phyloP scores from a whole-genome alignment of 2,329 filamentous ascomycete genomes.

The Fusarium goolgardi region DNA sequence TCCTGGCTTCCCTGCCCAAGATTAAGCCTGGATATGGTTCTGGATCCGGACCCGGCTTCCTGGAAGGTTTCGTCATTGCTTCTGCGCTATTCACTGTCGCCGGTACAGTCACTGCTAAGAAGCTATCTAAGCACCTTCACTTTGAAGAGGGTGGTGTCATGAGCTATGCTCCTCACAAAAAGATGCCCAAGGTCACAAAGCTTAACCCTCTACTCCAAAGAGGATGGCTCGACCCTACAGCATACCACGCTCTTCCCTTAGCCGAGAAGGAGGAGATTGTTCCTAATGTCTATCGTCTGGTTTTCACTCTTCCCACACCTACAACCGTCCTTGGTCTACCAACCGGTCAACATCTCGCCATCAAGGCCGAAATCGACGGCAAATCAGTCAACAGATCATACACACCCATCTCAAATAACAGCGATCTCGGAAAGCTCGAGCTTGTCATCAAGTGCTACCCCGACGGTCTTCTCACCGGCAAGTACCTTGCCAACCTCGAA shows the following conservation, averaged over 20 bases:
- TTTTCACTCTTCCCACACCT: conserved; percentile 60
- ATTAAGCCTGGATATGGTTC: conserved; percentile 9
- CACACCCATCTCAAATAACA: conserved; percentile 64
- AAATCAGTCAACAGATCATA: conserved; percentile 63
- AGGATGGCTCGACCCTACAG: conserved; percentile 63
- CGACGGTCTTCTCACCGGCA: conserved; percentile 61
- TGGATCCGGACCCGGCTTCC: conserved; percentile 23
- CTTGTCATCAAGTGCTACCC: conserved; percentile 65
- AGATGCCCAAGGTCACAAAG: conserved; percentile 53
- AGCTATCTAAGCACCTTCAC: conserved; percentile 49
- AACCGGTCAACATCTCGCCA: conserved; percentile 67
- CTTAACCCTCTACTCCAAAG: conserved; percentile 42
- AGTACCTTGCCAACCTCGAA: conserved; percentile 60
- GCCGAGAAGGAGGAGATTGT: conserved; percentile 54
- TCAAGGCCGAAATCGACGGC: conserved; percentile 60
- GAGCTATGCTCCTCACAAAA: conserved; percentile 50
- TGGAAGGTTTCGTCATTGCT: conserved; percentile 30
- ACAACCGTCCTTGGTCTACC: conserved; percentile 63
- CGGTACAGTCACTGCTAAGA: conserved; percentile 47
- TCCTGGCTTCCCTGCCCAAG: conserved; percentile 21
- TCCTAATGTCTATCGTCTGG: conserved; percentile 59
- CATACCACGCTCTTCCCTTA: conserved; percentile 61
- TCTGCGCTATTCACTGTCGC: conserved; percentile 44
- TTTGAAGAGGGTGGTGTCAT: conserved; percentile 41
- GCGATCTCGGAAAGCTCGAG: conserved; percentile 61